Percentiles rank a stretch among this genome's conserved stretches.
These are phyloP conservation scores for Pharnaceum exiguum DNA, from an alignment of 148 eudicot genomes.

Conservation along the genomic window DNA sequence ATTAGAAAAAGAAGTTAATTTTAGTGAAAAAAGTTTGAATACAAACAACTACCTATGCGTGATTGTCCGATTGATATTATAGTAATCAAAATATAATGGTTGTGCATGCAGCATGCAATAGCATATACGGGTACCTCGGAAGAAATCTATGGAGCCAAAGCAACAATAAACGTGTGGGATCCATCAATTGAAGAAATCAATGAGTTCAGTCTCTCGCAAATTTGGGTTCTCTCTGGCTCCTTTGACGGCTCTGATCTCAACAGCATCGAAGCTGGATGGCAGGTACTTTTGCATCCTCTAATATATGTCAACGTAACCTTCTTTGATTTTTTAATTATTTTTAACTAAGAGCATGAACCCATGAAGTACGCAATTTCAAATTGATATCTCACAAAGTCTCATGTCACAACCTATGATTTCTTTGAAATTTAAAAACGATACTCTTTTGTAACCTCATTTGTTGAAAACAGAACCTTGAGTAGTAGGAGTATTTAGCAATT, in stretches of 20 bases:
- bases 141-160: constrained; percentile 86
- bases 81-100: no score
- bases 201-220: constrained; percentile 94
- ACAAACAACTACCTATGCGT: no score
- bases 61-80: no score
- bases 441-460: no score
- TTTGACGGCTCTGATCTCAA: constrained; percentile 97
- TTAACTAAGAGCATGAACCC: neutral
- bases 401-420: no score
- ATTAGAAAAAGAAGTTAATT: no score
- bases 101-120: constrained; percentile 87
- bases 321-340: neutral
- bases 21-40: no score
- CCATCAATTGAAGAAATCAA: constrained; percentile 66
- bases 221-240: constrained; percentile 94
- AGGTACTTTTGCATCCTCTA: constrained; percentile 41
- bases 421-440: no score
- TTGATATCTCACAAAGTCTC: no score
- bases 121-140: constrained; percentile 71
- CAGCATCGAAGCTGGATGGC: constrained; percentile 99
- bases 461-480: no score
- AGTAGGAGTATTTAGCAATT: no score
- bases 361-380: no score
- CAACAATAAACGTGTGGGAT: constrained; percentile 96
- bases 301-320: neutral